Evolutionary conservation across 176 grass and related monocot species (phyloP).

Genomic region (barley (Hordeum vulgare)): MorexV3_pseudomolecules_assembly NC_058523.1:463992839-463993338

Average conservation of each 20-base stretch:
- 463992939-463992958: conserved; percentile 1
- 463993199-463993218: no score
- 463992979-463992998: background rate
- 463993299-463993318: no score
- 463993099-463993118: no score
- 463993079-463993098: background rate
- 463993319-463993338: no score
- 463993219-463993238: no score
- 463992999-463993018: conserved; percentile 28
- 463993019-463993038: background rate
- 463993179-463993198: no score
- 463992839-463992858: background rate
- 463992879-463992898: background rate
- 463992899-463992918: background rate
- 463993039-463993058: conserved; percentile 5
- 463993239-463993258: no score
- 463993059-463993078: background rate
- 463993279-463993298: no score
- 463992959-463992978: conserved; percentile 39
- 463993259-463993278: no score
- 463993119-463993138: no score
- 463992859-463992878: background rate
- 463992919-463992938: background rate
- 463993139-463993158: no score
- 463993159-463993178: no score